Conservation (phyloP, 371 early-diverging fungal species). For the Mycotypha africana region DNA sequence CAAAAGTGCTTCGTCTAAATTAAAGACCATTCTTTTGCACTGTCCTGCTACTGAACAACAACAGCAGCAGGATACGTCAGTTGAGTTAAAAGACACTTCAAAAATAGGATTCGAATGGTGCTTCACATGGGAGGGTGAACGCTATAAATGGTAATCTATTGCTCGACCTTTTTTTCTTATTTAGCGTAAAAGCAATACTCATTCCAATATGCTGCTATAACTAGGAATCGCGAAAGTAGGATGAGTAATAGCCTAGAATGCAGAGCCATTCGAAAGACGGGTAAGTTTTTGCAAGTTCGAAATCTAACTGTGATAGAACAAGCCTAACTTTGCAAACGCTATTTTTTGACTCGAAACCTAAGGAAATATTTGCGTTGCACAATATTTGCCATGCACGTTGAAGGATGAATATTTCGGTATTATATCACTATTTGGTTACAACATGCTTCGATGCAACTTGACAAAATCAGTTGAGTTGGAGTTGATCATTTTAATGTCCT, state of each 20-base stretch:
- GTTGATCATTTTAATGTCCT: slow-evolving; percentile 21
- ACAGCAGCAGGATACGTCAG: slow-evolving; percentile 6
- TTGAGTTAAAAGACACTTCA: slow-evolving; percentile 25
- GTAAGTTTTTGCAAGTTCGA: no score
- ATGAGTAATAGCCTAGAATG: slow-evolving; percentile 35
- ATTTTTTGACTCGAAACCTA: no score
- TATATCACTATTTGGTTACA: slow-evolving; percentile 32
- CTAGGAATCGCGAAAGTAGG: slow-evolving; percentile 35
- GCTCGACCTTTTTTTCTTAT: no score
- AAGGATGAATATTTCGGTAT: slow-evolving; percentile 45
- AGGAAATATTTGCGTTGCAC: slow-evolving; percentile 39
- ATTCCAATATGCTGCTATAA: no score
- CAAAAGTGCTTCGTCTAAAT: slow-evolving; percentile 18
- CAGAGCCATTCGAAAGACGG: slow-evolving; percentile 22
- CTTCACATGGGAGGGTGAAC: slow-evolving; percentile 41
- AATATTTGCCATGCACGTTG: slow-evolving; percentile 33
- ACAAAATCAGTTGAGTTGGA: slow-evolving; percentile 21
- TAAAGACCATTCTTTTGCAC: slow-evolving; percentile 30
- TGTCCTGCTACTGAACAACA: not conserved
- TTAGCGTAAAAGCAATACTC: no score
- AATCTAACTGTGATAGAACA: no score
- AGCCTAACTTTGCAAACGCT: no score
- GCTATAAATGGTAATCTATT: slow-evolving; percentile 31
- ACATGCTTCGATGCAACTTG: slow-evolving; percentile 22
- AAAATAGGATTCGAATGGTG: slow-evolving; percentile 40